Evolutionary conservation across 2,329 filamentous ascomycete genomes (phyloP).

Genomic region (Nemania bipapillata): DNA sequence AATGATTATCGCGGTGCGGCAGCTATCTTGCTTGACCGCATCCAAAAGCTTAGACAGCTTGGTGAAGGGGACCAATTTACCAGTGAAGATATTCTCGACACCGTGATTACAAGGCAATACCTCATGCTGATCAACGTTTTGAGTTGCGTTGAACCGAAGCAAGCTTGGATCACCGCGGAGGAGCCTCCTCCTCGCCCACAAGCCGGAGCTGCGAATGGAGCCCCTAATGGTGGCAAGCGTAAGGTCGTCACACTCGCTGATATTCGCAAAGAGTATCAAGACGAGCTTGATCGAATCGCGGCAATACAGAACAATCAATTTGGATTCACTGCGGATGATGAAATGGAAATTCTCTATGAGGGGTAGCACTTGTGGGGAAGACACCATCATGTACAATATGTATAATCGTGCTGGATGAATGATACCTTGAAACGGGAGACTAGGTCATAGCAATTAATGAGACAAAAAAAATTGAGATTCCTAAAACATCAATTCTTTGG

Average conservation of each 20-base stretch:
- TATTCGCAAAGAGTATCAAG: slow-evolving; percentile 87
- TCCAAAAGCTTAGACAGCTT: slow-evolving; percentile 69
- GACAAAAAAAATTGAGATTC: slow-evolving; percentile 24
- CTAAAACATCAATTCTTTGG: slow-evolving; percentile 30
- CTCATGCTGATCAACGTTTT: slow-evolving; percentile 93
- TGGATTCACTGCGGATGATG: slow-evolving; percentile 71
- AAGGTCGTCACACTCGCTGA: slow-evolving; percentile 87
- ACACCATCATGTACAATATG: slow-evolving; percentile 43
- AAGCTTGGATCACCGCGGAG: slow-evolving; percentile 80
- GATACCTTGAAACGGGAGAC: slow-evolving; percentile 45
- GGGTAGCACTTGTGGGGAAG: slow-evolving; percentile 21
- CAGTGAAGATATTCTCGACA: slow-evolving; percentile 68
- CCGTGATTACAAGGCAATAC: slow-evolving; percentile 77
- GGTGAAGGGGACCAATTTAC: slow-evolving; percentile 68
- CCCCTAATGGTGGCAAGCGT: slow-evolving; percentile 62
- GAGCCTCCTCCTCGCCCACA: slow-evolving; percentile 45
- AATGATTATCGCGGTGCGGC: slow-evolving; percentile 86
- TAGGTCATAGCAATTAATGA: slow-evolving; percentile 29
- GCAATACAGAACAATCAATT: slow-evolving; percentile 91
- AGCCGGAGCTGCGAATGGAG: slow-evolving; percentile 52
- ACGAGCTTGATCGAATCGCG: slow-evolving; percentile 86
- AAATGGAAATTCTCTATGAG: slow-evolving; percentile 64
- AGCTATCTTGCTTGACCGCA: slow-evolving; percentile 69
- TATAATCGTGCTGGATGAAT: slow-evolving; percentile 43
- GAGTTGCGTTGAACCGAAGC: slow-evolving; percentile 80